phyloP scores from a whole-genome alignment of 495 filamentous ascomycete species.

The Neurospora sp. region DNA sequence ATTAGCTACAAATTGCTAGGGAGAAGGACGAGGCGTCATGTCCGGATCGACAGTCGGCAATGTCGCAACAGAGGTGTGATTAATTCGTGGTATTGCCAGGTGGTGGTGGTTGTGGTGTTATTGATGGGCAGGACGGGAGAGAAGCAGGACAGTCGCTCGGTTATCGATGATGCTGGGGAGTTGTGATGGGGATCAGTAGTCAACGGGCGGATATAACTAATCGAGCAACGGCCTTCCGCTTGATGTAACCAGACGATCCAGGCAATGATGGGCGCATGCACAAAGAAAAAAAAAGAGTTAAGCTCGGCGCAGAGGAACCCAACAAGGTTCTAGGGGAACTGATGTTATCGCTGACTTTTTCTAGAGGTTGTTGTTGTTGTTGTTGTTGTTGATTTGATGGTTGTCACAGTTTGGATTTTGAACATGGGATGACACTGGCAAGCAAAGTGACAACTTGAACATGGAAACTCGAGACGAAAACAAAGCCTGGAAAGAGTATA shows the following conservation, averaged over 20 bases:
- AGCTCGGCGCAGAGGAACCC: background rate
- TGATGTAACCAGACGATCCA: background rate
- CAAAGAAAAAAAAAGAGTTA: background rate
- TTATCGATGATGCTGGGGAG: background rate
- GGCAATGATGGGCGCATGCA: constrained; percentile 1
- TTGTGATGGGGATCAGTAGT: background rate
- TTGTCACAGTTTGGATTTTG: background rate
- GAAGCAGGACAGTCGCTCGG: background rate
- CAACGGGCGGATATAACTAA: background rate
- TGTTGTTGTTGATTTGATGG: background rate
- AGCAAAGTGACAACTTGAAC: background rate
- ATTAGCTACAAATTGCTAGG: background rate
- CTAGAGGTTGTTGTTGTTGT: background rate
- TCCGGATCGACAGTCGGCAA: background rate
- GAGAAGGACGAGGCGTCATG: background rate
- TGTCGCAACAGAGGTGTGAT: background rate
- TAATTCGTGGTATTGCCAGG: background rate
- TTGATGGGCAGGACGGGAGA: background rate
- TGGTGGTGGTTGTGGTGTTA: background rate
- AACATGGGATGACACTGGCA: background rate
- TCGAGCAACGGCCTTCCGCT: background rate
- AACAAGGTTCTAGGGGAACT: background rate
- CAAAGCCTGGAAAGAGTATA: background rate
- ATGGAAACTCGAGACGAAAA: background rate
- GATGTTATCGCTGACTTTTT: background rate